A percentile compares a stretch with the other conserved stretches of the same genome.
Conservation (phyloP, 2,329 filamentous ascomycete species). For the Fusarium armeniacum region DNA sequence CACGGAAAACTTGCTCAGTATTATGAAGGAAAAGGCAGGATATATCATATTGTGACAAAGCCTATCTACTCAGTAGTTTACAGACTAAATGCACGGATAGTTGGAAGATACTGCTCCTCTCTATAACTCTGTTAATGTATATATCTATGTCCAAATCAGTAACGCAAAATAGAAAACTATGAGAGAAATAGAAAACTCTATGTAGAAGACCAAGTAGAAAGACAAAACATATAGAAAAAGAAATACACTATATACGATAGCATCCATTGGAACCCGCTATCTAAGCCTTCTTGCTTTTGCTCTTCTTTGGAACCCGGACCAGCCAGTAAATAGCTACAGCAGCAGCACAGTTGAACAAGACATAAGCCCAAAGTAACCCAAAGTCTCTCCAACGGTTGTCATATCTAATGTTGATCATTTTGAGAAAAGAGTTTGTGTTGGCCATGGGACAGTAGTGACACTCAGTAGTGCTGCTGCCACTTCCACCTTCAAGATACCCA, state of each 20-base stretch:
- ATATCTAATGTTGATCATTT: conserved; percentile 60
- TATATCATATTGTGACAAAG: not conserved
- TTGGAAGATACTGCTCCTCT: not conserved
- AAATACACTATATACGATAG: not conserved
- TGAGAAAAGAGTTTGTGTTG: conserved; percentile 53
- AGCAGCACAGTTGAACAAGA: conserved; percentile 64
- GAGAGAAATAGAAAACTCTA: not conserved
- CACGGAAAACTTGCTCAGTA: not conserved
- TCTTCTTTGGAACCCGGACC: conserved; percentile 53
- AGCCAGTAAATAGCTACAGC: conserved; percentile 65
- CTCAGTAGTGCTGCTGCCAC: conserved; percentile 28
- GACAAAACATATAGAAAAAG: too few species aligned
- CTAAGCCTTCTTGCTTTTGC: conserved; percentile 8
- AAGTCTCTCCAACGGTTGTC: conserved; percentile 68
- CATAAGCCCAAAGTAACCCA: conserved; percentile 67
- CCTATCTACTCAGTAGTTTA: too few species aligned
- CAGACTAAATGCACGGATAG: accelerated
- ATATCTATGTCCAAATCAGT: not conserved
- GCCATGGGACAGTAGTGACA: conserved; percentile 62
- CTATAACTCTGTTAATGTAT: not conserved
- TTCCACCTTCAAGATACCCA: not conserved
- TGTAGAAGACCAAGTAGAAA: accelerated
- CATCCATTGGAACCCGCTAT: not conserved
- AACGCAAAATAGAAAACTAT: not conserved
- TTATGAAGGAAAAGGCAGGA: too few species aligned